Evolutionary conservation across 2,329 filamentous ascomycete species (phyloP).

Genomic region (Talaromyces rugulosus): DNA sequence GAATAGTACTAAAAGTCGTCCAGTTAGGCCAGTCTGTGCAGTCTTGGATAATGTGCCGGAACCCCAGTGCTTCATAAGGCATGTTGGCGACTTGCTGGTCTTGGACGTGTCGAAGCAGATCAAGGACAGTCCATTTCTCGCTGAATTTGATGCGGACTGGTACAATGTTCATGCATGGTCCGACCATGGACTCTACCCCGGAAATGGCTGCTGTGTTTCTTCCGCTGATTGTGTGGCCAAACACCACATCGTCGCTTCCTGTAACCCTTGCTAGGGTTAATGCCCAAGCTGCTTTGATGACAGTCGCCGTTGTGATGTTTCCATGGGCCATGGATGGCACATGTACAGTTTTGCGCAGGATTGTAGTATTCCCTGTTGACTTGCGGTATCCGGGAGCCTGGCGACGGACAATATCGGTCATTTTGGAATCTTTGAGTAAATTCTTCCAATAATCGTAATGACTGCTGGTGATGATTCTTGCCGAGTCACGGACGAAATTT

Average conservation of each 20-base stretch:
- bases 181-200: constrained; percentile 54
- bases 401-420: constrained; percentile 40
- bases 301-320: constrained; percentile 59
- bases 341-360: constrained; percentile 30
- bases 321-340: constrained; percentile 45
- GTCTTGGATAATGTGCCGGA: constrained; percentile 49
- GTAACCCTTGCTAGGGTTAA: constrained; percentile 57
- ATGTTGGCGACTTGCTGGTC: constrained; percentile 56
- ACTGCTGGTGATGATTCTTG: constrained; percentile 35
- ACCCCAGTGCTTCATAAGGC: constrained; percentile 52
- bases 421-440: constrained; percentile 53
- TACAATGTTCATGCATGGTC: constrained; percentile 65
- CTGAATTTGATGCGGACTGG: constrained; percentile 59
- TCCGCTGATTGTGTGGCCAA: constrained; percentile 63
- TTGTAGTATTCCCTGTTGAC: constrained; percentile 31
- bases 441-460: constrained; percentile 59
- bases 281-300: constrained; percentile 66
- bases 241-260: constrained; percentile 54
- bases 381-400: constrained; percentile 31
- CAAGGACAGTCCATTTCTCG: constrained; percentile 47
- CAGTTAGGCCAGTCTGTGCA: constrained; percentile 41
- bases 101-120: constrained; percentile 53
- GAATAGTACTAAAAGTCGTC: constrained; percentile 37
- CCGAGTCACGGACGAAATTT: constrained; percentile 42
- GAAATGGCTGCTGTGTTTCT: constrained; percentile 54